Base-by-base conservation (phyloP, 23 red algal species). In the Gracilaria vermiculophylla region DNA sequence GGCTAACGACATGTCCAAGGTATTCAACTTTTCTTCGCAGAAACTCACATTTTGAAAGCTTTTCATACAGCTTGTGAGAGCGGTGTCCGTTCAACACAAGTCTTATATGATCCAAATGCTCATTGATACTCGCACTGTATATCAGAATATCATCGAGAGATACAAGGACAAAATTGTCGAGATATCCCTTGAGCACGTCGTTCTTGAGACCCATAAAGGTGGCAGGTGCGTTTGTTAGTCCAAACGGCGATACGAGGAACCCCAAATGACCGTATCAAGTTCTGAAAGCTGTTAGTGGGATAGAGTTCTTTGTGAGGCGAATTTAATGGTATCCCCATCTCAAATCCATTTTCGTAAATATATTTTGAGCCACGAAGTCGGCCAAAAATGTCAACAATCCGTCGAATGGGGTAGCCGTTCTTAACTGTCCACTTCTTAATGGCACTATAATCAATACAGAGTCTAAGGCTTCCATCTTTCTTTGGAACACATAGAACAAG, bases 81-180 rank as follows among this genome's bases (percentile, higher is more conserved):
- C n/a, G n/a, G n/a, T n/a, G n/a, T n/a, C n/a, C n/a, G 52, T 35
- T 25, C 2, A 85, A 16, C 0, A 85, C 54, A 35, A 14, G 19
- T 70, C 20, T 71, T 13, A 67, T 21, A 36, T 85, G 80, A 21
- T 69, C 61, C 2, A 85, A 39, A 50, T 85, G 53, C n/a, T 70
- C 42, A 11, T 85, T 10, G 0, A 36, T 1, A 43, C 24, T 31
- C 14, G 39, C 24, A 11, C 25, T 71, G 37, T 66, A 69, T 19
- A 85, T 54, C 1, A 85, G 56, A 11, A 85, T 41, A 61, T 70
- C 36, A 14, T 85, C 39, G 0, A 69, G 33, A 71, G 69, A 69
- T 15, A 40, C 61, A 8, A 69, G 0, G 19, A 70, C 32, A 39
- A 70, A 84, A 23, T 37, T 33, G 12, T 84, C 61, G 3, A 84